Conservation (phyloP, 108 stramenopile species). For the Skeletonema potamos region DNA sequence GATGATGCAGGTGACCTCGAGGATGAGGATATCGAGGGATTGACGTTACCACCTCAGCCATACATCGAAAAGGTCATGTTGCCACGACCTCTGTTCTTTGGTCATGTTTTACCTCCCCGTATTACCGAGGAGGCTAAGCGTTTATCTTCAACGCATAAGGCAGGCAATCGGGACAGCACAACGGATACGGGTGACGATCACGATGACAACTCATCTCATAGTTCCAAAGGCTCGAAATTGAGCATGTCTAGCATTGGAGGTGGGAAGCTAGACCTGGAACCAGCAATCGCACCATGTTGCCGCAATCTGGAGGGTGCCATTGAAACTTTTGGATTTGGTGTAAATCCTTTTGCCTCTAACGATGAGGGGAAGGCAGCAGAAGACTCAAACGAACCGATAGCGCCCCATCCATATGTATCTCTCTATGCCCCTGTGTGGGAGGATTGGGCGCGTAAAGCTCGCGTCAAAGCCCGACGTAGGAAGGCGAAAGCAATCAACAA, state of each 20-base stretch:
- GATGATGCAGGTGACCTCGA: conserved; percentile 6
- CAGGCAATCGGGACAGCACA: background rate
- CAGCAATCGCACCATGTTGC: conserved; percentile 33
- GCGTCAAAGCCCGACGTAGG: conserved; percentile 33
- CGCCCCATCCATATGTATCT: conserved; percentile 48
- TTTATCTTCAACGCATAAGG: conserved; percentile 4
- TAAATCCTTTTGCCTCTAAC: conserved; percentile 40
- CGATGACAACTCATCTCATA: conserved; percentile 15
- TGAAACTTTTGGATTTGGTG: conserved; percentile 75
- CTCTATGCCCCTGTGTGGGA: conserved; percentile 66
- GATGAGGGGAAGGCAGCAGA: conserved; percentile 16
- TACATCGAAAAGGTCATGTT: conserved; percentile 69
- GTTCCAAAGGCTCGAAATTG: conserved; percentile 18
- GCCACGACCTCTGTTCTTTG: conserved; percentile 86
- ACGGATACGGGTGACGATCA: conserved; percentile 2
- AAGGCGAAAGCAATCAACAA: conserved; percentile 13
- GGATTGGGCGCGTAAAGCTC: conserved; percentile 34
- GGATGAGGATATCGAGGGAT: conserved; percentile 33
- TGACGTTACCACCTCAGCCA: conserved; percentile 42
- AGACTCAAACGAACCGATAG: background rate
- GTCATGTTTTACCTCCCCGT: conserved; percentile 67
- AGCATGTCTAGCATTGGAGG: conserved; percentile 10
- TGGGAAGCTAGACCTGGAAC: conserved; percentile 25
- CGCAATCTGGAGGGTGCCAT: conserved; percentile 77
- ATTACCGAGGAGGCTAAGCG: conserved; percentile 60